Conservation (phyloP, 495 filamentous ascomycete genomes). For the Patellaria atrata region DNA sequence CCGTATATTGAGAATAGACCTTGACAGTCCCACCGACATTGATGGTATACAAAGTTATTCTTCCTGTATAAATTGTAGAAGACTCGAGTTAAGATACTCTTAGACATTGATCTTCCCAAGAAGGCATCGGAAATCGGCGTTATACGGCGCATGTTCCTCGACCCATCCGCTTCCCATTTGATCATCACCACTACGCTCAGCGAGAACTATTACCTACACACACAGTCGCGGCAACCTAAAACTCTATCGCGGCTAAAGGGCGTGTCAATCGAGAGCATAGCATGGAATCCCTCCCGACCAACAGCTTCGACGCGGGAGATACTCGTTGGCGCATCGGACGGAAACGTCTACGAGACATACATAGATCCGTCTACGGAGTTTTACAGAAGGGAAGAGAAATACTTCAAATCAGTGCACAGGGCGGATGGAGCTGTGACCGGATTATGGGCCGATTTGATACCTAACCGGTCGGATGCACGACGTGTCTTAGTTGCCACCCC, state of each 20-base stretch:
- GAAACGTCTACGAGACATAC: conserved; percentile 88
- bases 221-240: conserved; percentile 78
- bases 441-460: conserved; percentile 61
- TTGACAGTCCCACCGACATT: conserved; percentile 86
- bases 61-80: not conserved
- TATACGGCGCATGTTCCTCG: conserved; percentile 90
- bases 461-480: conserved; percentile 50
- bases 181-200: conserved; percentile 80
- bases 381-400: conserved; percentile 87
- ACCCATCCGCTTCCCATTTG: conserved; percentile 88
- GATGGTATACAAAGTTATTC: conserved; percentile 49
- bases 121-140: conserved; percentile 78
- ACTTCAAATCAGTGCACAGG: conserved; percentile 67
- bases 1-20: conserved; percentile 81
- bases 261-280: conserved; percentile 72
- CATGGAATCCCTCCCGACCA: conserved; percentile 94
- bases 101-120: conserved; percentile 95
- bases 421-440: conserved; percentile 68
- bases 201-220: conserved; percentile 96
- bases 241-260: conserved; percentile 69
- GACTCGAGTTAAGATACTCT: not conserved
- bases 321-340: conserved; percentile 80
- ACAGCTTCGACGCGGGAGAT: conserved; percentile 92
- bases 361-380: conserved; percentile 89
- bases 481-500: conserved; percentile 66